phyloP scores from a whole-genome alignment of 2,329 filamentous ascomycete genomes.

The Cladosporium cucumerinum region DNA sequence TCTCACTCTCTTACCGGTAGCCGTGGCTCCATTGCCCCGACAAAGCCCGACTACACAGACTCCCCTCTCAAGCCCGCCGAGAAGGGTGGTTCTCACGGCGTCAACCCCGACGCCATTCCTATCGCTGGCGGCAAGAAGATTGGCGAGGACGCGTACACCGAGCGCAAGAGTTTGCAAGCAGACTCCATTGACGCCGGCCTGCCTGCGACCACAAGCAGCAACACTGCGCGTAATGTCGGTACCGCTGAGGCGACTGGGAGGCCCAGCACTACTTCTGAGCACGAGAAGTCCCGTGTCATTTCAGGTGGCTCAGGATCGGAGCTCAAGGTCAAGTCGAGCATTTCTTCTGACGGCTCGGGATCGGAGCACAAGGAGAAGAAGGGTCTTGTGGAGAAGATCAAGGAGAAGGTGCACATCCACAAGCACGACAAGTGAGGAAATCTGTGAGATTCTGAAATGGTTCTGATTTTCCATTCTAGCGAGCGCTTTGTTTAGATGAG shows the following conservation, averaged over 20 bases:
- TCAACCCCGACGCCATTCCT: constrained; percentile 20
- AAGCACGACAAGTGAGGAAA: neutral
- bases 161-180: constrained; percentile 12
- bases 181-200: neutral
- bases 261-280: neutral
- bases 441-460: neutral
- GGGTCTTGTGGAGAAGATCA: constrained; percentile 12
- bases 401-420: constrained; percentile 15
- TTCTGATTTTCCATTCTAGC: neutral
- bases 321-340: neutral
- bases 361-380: constrained; percentile 12
- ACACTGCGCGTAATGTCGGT: constrained; percentile 5
- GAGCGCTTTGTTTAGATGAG: neutral
- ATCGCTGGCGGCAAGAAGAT: constrained; percentile 20
- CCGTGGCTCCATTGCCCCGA: constrained; percentile 10
- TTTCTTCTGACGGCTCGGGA: neutral
- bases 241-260: neutral
- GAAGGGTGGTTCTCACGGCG: constrained; percentile 12
- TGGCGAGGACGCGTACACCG: constrained; percentile 12
- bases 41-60: constrained; percentile 9
- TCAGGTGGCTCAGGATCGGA: neutral
- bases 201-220: constrained; percentile 2
- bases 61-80: constrained; percentile 16
- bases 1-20: constrained; percentile 12
- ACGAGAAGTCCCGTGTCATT: neutral